These are phyloP conservation scores for Aspergillus novofumigatus DNA, from an alignment of 2,329 filamentous ascomycete species.

Conservation along the genomic window DNA sequence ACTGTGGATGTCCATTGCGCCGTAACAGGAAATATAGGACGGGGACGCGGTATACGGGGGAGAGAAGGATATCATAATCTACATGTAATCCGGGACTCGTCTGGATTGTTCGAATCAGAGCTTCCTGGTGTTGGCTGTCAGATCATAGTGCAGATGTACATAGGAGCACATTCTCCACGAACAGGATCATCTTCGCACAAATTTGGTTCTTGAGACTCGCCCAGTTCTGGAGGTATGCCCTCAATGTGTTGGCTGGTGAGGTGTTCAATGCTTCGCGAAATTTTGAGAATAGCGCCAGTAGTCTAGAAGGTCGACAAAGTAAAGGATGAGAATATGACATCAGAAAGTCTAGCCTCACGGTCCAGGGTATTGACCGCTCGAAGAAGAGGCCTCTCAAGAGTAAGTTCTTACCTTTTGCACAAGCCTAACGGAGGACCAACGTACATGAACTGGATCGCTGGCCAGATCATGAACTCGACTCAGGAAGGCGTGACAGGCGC, in stretches of 20 bases:
- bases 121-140: constrained; percentile 39
- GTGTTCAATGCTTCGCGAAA: constrained; percentile 23
- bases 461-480: constrained; percentile 50
- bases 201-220: constrained; percentile 11
- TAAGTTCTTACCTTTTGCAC: constrained; percentile 25
- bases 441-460: constrained; percentile 50
- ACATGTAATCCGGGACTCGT: constrained; percentile 46
- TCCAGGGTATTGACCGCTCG: neutral
- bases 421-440: constrained; percentile 37
- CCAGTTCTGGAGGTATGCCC: constrained; percentile 8
- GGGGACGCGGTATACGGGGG: constrained; percentile 69
- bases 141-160: constrained; percentile 9
- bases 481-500: constrained; percentile 58
- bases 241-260: constrained; percentile 6
- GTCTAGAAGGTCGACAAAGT: constrained; percentile 19
- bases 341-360: neutral
- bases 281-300: constrained; percentile 24
- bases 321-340: constrained; percentile 1
- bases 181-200: constrained; percentile 29
- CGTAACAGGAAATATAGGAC: constrained; percentile 72
- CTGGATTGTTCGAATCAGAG: constrained; percentile 33
- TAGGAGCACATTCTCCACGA: constrained; percentile 11
- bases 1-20: constrained; percentile 53
- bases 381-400: constrained; percentile 4
- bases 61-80: constrained; percentile 70